These are phyloP conservation scores for Gymnopilus dilepis DNA, from an alignment of 768 basidiomycete genomes.

Conservation along the genomic window DNA sequence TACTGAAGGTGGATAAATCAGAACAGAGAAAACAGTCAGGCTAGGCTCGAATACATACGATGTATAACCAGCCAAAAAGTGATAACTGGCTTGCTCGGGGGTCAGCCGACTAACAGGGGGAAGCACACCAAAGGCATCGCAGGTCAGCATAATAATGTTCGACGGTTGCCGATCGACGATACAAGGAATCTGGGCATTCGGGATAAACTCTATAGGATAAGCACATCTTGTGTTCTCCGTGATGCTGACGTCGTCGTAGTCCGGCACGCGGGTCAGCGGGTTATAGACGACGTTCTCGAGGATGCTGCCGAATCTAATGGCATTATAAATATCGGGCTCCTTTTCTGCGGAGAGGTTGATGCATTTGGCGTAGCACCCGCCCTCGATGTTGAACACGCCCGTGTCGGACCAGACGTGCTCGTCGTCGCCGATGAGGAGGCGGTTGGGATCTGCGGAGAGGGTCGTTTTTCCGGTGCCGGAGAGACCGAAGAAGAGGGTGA, in stretches of 20 bases:
- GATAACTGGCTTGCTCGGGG: slow-evolving; percentile 95
- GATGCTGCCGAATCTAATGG: slow-evolving; percentile 94
- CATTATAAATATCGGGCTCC: slow-evolving; percentile 97
- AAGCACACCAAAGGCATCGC: slow-evolving; percentile 97
- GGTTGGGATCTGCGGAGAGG: slow-evolving; percentile 93
- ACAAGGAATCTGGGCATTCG: slow-evolving; percentile 95
- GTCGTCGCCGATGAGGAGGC: slow-evolving; percentile 96
- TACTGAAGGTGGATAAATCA: slow-evolving; percentile 46
- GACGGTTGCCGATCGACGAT: slow-evolving; percentile 84
- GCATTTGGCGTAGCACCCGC: slow-evolving; percentile 98
- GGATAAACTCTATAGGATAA: slow-evolving; percentile 97
- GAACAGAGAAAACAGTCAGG: slow-evolving; percentile 24
- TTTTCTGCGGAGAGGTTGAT: slow-evolving; percentile 97
- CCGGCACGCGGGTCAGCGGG: slow-evolving; percentile 78
- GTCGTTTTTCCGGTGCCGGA: slow-evolving; percentile 99
- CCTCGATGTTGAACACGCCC: slow-evolving; percentile 99
- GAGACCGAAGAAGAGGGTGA: slow-evolving; percentile 98
- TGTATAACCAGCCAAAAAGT: slow-evolving; percentile 96
- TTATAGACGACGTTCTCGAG: slow-evolving; percentile 99
- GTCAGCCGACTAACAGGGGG: slow-evolving; percentile 94
- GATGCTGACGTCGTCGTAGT: slow-evolving; percentile 96
- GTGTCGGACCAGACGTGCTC: slow-evolving; percentile 99
- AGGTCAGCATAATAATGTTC: slow-evolving; percentile 97
- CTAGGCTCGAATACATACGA: slow-evolving; percentile 56
- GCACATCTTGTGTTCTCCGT: slow-evolving; percentile 99